Percentiles rank a stretch among this genome's conserved stretches.
Conservation (phyloP, 768 basidiomycete species). For the Naganishia randhawae region DNA sequence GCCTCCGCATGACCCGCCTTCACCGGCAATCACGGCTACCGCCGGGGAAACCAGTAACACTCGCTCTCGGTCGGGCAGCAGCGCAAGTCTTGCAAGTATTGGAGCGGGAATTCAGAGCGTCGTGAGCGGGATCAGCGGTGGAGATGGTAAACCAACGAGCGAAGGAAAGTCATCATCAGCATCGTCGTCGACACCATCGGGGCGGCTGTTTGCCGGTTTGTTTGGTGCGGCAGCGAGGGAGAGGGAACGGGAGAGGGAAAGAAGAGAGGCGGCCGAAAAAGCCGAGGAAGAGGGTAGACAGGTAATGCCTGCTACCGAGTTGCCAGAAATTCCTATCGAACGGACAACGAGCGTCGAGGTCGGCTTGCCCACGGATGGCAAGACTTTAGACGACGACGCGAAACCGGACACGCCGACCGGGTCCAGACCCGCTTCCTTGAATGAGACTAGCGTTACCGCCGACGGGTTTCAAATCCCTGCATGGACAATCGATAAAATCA, state of each 20-base stretch:
- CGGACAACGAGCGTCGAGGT: background rate
- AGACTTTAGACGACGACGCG: background rate
- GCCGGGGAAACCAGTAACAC: background rate
- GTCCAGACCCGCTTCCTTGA: background rate
- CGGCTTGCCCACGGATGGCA: background rate
- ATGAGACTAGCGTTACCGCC: constrained; percentile 47
- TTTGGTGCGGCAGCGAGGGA: constrained; percentile 7
- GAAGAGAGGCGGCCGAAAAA: constrained; percentile 2
- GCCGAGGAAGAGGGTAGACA: constrained; percentile 1
- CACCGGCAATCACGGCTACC: constrained; percentile 18
- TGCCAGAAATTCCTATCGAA: background rate
- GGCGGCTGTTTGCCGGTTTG: constrained; percentile 75
- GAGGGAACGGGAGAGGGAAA: background rate
- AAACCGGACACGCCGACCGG: background rate
- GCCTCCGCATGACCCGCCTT: constrained; percentile 13
- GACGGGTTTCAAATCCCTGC: constrained; percentile 46
- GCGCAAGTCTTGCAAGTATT: constrained; percentile 26
- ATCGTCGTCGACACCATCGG: no score
- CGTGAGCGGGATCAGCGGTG: constrained; percentile 12
- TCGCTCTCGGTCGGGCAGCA: constrained; percentile 27
- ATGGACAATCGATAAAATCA: constrained; percentile 43
- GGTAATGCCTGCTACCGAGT: background rate
- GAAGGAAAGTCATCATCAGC: background rate
- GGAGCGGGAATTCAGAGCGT: constrained; percentile 12
- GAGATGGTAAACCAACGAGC: background rate